Percentiles rank a stretch among this genome's conserved stretches.
phyloP scores from a whole-genome alignment of 306 rosid genomes.

The Cajanus cajan region DNA sequence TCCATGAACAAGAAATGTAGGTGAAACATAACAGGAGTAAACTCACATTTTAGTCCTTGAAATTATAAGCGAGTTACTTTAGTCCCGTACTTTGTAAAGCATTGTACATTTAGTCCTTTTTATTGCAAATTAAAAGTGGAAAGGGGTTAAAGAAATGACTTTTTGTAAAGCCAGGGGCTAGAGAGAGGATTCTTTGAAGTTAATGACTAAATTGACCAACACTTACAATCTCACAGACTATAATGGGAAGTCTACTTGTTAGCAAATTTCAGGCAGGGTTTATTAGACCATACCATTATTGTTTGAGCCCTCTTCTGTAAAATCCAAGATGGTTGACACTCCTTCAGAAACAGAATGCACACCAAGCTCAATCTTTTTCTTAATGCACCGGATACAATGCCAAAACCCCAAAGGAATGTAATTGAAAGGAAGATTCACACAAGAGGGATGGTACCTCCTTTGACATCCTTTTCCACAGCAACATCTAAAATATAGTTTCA shows the following conservation, averaged over 20 bases:
- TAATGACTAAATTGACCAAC: background rate
- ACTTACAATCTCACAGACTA: background rate
- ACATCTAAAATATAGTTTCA: slow-evolving; percentile 27
- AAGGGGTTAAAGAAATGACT: background rate
- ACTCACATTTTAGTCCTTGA: background rate
- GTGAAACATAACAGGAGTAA: background rate
- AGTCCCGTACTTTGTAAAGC: background rate
- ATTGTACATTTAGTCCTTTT: background rate
- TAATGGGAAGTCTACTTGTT: background rate
- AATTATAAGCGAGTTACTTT: background rate
- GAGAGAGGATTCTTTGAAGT: background rate
- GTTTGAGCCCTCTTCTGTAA: slow-evolving; percentile 29
- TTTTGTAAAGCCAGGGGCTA: background rate
- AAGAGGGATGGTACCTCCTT: slow-evolving; percentile 41
- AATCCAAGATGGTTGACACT: slow-evolving; percentile 34
- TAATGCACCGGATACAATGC: slow-evolving; percentile 37
- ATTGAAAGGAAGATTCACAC: slow-evolving; percentile 45
- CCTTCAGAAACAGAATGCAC: slow-evolving; percentile 45
- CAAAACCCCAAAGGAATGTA: slow-evolving; percentile 37
- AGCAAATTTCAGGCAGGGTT: background rate
- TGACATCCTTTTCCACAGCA: slow-evolving; percentile 43
- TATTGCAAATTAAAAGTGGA: background rate
- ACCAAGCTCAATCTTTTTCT: slow-evolving; percentile 35
- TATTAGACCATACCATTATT: slow-evolving; percentile 23
- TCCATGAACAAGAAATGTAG: slow-evolving; percentile 7